Percentiles rank a stretch among this genome's conserved stretches.
Conservation (phyloP, 2,329 filamentous ascomycete species). For the Camptophora hylomeconis region DNA sequence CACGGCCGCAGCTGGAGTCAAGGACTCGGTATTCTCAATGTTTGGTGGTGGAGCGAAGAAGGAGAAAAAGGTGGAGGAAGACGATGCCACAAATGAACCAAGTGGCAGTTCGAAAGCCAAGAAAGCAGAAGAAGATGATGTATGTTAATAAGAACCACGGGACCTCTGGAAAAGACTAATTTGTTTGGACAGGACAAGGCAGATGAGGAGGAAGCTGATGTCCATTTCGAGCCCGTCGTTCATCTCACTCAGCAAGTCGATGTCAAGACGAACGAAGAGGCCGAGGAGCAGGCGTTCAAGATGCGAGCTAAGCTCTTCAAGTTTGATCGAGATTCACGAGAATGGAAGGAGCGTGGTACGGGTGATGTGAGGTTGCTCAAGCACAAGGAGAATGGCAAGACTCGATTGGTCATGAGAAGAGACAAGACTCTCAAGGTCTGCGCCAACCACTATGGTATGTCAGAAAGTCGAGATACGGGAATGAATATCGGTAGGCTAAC, state of each 20-base stretch:
- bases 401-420: slow-evolving; percentile 90
- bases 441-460: slow-evolving; percentile 97
- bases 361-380: slow-evolving; percentile 93
- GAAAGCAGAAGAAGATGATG: slow-evolving; percentile 43
- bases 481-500: slow-evolving; percentile 13
- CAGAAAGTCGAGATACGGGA: neutral
- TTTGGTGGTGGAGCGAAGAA: slow-evolving; percentile 96
- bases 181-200: slow-evolving; percentile 35
- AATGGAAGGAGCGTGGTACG: slow-evolving; percentile 99
- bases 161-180: slow-evolving; percentile 5
- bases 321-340: slow-evolving; percentile 79
- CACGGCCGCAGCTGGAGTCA: slow-evolving; percentile 17
- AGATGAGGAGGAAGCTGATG: slow-evolving; percentile 75
- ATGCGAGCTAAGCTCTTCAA: slow-evolving; percentile 99
- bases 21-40: slow-evolving; percentile 77
- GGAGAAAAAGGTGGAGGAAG: slow-evolving; percentile 73
- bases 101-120: slow-evolving; percentile 80
- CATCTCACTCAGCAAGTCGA: slow-evolving; percentile 95
- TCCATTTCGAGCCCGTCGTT: slow-evolving; percentile 95
- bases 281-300: slow-evolving; percentile 96
- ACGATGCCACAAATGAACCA: slow-evolving; percentile 69
- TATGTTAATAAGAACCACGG: slow-evolving; percentile 23
- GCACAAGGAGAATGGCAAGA: slow-evolving; percentile 98
- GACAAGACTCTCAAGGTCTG: slow-evolving; percentile 99
- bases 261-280: slow-evolving; percentile 95